A percentile compares a stretch with the other conserved stretches of the same genome.
Conservation (phyloP, 116 monocot species). For the Cymodocea nodosa region DNA sequence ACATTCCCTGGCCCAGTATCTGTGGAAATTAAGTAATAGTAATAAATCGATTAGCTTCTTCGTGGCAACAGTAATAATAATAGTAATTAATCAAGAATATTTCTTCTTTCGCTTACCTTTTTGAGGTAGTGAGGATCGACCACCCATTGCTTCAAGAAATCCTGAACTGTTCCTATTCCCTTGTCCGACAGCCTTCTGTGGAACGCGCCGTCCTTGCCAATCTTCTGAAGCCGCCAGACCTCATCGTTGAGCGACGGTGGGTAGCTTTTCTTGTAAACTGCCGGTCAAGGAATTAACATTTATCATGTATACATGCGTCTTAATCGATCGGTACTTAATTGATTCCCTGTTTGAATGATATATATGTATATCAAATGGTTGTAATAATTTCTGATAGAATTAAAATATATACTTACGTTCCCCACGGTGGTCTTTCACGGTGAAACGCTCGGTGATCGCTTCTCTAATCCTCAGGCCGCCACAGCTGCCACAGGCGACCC, state of each 20-base stretch:
- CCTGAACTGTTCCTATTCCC: slow-evolving; percentile 34
- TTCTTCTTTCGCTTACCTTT: slow-evolving; percentile 8
- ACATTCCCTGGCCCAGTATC: slow-evolving; percentile 79
- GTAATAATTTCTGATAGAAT: background rate
- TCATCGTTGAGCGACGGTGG: slow-evolving; percentile 49
- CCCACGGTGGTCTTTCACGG: slow-evolving; percentile 67
- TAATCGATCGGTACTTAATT: too few species aligned
- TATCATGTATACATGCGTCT: too few species aligned
- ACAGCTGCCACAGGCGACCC: slow-evolving; percentile 17
- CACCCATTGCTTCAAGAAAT: slow-evolving; percentile 30
- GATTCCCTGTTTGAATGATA: background rate
- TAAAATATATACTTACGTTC: slow-evolving; percentile 39
- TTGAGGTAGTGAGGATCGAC: slow-evolving; percentile 1
- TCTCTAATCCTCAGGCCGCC: slow-evolving; percentile 32
- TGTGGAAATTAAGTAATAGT: slow-evolving; percentile 1
- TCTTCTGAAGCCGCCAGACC: slow-evolving; percentile 66
- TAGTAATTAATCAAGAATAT: background rate
- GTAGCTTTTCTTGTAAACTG: slow-evolving; percentile 63
- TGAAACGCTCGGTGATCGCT: slow-evolving; percentile 38
- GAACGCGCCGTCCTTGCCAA: slow-evolving; percentile 45
- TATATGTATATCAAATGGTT: too few species aligned
- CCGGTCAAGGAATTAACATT: too few species aligned
- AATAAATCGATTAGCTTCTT: background rate
- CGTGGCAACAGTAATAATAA: too few species aligned
- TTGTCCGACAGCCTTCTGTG: slow-evolving; percentile 23